Conservation (phyloP, 2,329 filamentous ascomycete species). For the Aspergillus sp. region DNA sequence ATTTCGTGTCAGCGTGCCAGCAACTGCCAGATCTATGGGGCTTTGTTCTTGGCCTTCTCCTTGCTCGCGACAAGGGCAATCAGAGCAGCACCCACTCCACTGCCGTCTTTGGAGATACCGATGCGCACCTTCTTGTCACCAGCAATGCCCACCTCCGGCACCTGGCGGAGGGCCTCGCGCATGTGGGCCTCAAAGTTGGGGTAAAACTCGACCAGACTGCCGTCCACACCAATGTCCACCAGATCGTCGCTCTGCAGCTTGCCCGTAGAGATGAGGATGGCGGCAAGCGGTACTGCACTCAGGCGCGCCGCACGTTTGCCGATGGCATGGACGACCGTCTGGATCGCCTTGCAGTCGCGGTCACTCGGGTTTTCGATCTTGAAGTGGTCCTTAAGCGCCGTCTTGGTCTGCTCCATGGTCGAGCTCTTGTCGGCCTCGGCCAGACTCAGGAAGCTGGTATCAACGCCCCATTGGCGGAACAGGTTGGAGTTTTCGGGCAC, state of each 20-base stretch:
- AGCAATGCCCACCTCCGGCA: constrained; percentile 72
- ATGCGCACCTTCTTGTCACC: constrained; percentile 88
- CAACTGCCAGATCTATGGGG: constrained; percentile 3
- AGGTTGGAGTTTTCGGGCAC: constrained; percentile 66
- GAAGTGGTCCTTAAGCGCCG: constrained; percentile 74
- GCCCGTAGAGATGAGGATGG: constrained; percentile 77
- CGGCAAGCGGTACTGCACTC: constrained; percentile 82
- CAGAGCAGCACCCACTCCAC: constrained; percentile 89
- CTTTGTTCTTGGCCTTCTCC: constrained; percentile 15
- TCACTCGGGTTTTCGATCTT: constrained; percentile 72
- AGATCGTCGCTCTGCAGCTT: constrained; percentile 67
- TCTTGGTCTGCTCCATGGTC: constrained; percentile 70
- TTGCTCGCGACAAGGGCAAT: constrained; percentile 84
- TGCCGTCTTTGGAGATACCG: constrained; percentile 95
- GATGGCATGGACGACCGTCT: constrained; percentile 76
- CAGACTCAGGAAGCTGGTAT: constrained; percentile 85
- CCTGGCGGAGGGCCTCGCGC: constrained; percentile 72
- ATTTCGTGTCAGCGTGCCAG: constrained; percentile 5
- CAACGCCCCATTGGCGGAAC: constrained; percentile 81
- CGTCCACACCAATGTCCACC: constrained; percentile 91
- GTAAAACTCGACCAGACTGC: constrained; percentile 92
- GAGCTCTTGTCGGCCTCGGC: constrained; percentile 76
- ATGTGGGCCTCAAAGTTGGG: constrained; percentile 88
- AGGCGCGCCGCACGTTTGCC: constrained; percentile 85
- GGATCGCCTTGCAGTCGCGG: constrained; percentile 86